Percentiles rank a stretch among this genome's conserved stretches.
Evolutionary conservation across 805 yeast genomes (phyloP).

Genomic region (Debaryomyces hansenii): DNA sequence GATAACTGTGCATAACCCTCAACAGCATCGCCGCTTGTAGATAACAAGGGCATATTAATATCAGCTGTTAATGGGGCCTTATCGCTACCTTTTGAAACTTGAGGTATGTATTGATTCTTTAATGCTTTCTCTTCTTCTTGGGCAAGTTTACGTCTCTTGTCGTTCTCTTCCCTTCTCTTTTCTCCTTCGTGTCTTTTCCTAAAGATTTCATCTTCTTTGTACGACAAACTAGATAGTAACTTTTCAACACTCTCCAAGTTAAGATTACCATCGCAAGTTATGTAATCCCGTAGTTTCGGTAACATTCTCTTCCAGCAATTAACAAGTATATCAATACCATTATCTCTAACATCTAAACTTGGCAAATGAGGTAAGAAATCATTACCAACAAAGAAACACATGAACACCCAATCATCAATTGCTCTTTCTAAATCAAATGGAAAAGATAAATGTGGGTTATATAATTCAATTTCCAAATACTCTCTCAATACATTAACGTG

Average conservation of each 20-base stretch:
- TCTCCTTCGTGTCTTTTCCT: constrained; percentile 68
- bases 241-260: constrained; percentile 75
- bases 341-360: constrained; percentile 90
- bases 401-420: constrained; percentile 97
- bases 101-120: constrained; percentile 46
- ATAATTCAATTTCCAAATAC: constrained; percentile 79
- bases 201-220: constrained; percentile 78
- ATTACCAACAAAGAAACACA: constrained; percentile 98
- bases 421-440: constrained; percentile 91
- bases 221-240: constrained; percentile 61
- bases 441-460: constrained; percentile 66
- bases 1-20: constrained; percentile 63
- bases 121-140: constrained; percentile 47
- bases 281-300: constrained; percentile 67
- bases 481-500: constrained; percentile 87
- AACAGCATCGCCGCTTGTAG: constrained; percentile 71
- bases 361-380: constrained; percentile 98
- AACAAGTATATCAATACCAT: constrained; percentile 81
- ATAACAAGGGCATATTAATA: constrained; percentile 72
- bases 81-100: constrained; percentile 70
- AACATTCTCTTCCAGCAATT: constrained; percentile 78
- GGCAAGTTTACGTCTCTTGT: constrained; percentile 55
- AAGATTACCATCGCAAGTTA: constrained; percentile 87
- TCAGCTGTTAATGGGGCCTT: constrained; percentile 71
- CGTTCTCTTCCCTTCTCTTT: constrained; percentile 61